A percentile compares a stretch with the other conserved stretches of the same genome.
Evolutionary conservation across 2,329 filamentous ascomycete genomes (phyloP).

Genomic region (Escovopsis weberi): DNA sequence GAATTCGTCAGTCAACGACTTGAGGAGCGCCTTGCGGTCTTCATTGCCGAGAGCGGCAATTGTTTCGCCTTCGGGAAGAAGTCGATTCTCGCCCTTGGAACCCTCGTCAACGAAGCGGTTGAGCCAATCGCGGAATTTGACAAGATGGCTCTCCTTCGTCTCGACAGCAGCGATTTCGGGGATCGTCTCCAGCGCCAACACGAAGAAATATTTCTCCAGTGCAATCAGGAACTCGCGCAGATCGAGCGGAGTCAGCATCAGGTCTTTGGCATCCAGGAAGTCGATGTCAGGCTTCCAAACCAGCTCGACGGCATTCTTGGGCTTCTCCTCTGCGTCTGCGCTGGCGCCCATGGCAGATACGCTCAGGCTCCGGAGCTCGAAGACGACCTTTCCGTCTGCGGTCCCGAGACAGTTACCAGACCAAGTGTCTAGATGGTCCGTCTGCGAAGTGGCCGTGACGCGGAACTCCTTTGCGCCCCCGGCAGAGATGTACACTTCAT

Average conservation of each 20-base stretch:
- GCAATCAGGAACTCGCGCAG: neutral
- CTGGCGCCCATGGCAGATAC: conserved; percentile 12
- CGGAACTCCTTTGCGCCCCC: neutral
- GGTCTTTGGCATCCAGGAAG: neutral
- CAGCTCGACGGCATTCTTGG: neutral
- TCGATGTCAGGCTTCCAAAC: conserved; percentile 1
- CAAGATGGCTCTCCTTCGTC: conserved; percentile 10
- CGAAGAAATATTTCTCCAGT: neutral
- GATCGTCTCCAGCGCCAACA: neutral
- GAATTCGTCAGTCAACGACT: neutral
- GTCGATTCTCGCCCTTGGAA: conserved; percentile 7
- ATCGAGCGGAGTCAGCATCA: neutral
- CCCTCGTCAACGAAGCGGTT: conserved; percentile 21
- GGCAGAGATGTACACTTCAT: neutral
- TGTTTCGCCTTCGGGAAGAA: neutral
- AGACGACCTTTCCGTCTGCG: neutral
- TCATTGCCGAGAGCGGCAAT: neutral
- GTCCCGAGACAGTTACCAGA: neutral
- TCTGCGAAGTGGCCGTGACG: neutral
- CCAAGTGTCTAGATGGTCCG: neutral
- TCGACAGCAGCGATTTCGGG: neutral
- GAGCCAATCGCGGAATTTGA: conserved; percentile 20
- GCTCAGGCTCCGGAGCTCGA: conserved; percentile 7
- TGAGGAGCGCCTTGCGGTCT: neutral
- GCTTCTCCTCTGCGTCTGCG: neutral